A percentile compares a stretch with the other conserved stretches of the same genome.
Conservation (phyloP, 805 yeast genomes). For the Saturnispora gosingensis region DNA sequence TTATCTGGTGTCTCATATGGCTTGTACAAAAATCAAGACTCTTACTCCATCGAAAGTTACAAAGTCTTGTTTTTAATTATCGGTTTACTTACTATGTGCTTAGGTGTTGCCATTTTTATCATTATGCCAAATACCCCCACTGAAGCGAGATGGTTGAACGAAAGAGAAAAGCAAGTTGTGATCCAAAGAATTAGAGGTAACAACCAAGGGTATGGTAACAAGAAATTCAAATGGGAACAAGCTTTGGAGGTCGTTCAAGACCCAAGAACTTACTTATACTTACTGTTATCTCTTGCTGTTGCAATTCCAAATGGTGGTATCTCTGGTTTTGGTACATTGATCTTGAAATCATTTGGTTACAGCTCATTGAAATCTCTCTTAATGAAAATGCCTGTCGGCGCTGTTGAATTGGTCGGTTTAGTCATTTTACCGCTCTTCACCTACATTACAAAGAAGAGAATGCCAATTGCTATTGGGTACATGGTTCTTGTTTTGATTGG, state of each 20-base stretch:
- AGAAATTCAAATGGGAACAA: constrained; percentile 35
- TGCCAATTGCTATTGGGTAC: constrained; percentile 7
- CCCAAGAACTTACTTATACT: constrained; percentile 32
- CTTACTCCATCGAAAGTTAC: constrained; percentile 25
- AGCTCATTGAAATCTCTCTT: constrained; percentile 11
- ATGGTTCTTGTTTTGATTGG: constrained; percentile 6
- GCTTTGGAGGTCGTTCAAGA: constrained; percentile 36
- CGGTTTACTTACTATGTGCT: constrained; percentile 40
- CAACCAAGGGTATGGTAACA: constrained; percentile 32
- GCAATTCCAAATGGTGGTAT: constrained; percentile 16
- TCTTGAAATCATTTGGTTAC: constrained; percentile 10
- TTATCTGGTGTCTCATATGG: constrained; percentile 13
- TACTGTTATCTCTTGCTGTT: constrained; percentile 21
- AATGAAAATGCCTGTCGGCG: constrained; percentile 29
- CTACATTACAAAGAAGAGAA: neutral
- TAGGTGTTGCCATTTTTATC: constrained; percentile 26
- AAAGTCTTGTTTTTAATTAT: constrained; percentile 43
- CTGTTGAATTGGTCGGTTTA: constrained; percentile 27
- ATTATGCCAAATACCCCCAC: constrained; percentile 47
- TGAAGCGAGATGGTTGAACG: constrained; percentile 34
- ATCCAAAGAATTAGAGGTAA: constrained; percentile 30
- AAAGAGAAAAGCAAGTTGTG: constrained; percentile 30
- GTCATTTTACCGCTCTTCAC: constrained; percentile 1
- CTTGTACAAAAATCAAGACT: constrained; percentile 26
- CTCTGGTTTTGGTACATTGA: constrained; percentile 9